Base-by-base conservation (phyloP, 768 basidiomycete genomes). In the Leccinum obscurum region DNA sequence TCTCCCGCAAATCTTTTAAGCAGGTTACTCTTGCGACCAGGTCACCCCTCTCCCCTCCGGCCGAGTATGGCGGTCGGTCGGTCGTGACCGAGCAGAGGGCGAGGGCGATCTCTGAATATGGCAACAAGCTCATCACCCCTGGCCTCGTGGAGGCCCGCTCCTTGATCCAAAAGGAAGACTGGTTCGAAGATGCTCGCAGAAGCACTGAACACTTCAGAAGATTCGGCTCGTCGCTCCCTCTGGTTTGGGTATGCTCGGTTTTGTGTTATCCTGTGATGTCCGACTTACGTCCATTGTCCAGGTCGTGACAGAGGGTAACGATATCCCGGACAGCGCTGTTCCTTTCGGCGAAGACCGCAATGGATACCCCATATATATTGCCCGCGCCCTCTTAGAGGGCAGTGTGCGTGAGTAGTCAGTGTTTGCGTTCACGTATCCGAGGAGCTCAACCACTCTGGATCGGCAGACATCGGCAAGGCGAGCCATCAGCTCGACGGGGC, bases 391-490 rank as follows among this genome's bases (percentile, higher is more conserved):
- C 20, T 49, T 74, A 30, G 72, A 74, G 55, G 72, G 72, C 15
- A 46, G 54, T 20, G 64, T 74, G 58, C 69, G 72, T 74, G 37
- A 66, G 73, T 60, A 13, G 32, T 35, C 2, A 7, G 22, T 44
- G 24, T 24, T 2, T 24, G 6, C n/a, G 17, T 20, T 44, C 6
- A 3, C 3, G 13, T 26, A 1, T 8, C 28, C 28, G 4, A 35
- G 4, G 32, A 30, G 14, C 55, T 62, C 32, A 26, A n/a, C 34
- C 37, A 14, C 17, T 34, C 22, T 52, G 37, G 48, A 34, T 58
- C 17, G 22, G 6, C 34, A 77, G 77, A 77, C 37, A 63, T 77
- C 13, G 76, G 76, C 6, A 77, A 73, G 62, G 73, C 75, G 55
- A 66, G 70, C 5, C 56, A 63, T 30, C 73, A 77, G 32, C 67